phyloP scores from a whole-genome alignment of 139 green algal genomes.

The Trebouxia sp. region DNA sequence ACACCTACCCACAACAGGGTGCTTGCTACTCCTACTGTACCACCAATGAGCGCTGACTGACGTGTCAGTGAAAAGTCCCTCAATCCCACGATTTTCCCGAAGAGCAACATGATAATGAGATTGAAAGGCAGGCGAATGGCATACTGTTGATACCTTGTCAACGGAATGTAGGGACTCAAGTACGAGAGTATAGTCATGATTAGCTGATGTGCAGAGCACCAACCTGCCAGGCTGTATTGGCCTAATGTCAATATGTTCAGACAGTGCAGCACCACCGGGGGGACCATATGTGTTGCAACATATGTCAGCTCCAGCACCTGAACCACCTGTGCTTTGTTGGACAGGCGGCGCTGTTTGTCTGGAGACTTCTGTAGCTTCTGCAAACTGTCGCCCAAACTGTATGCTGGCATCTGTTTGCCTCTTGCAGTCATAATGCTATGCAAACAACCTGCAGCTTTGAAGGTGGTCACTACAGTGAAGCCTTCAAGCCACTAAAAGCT shows the following conservation, averaged over 20 bases:
- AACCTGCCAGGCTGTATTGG: conserved; percentile 11
- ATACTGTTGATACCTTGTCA: conserved; percentile 7
- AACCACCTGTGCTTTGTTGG: neutral
- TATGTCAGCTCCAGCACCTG: neutral
- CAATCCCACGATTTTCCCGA: neutral
- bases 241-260: conserved; percentile 9
- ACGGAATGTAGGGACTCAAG: conserved; percentile 5
- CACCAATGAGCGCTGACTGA: neutral
- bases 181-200: conserved; percentile 1
- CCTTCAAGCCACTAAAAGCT: too few species aligned
- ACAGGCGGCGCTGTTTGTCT: too few species aligned
- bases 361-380: too few species aligned
- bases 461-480: too few species aligned
- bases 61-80: neutral
- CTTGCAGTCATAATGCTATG: too few species aligned
- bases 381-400: too few species aligned
- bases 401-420: too few species aligned
- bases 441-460: too few species aligned
- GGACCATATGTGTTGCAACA: conserved; percentile 21
- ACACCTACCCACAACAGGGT: neutral
- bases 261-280: neutral
- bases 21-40: neutral
- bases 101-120: neutral
- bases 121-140: neutral
- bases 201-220: conserved; percentile 3